Evolutionary conservation across 1,139 yeast genomes (phyloP), one percentile per base, ranked within the genome.

Genomic region (Taphrina deformans): DNA sequence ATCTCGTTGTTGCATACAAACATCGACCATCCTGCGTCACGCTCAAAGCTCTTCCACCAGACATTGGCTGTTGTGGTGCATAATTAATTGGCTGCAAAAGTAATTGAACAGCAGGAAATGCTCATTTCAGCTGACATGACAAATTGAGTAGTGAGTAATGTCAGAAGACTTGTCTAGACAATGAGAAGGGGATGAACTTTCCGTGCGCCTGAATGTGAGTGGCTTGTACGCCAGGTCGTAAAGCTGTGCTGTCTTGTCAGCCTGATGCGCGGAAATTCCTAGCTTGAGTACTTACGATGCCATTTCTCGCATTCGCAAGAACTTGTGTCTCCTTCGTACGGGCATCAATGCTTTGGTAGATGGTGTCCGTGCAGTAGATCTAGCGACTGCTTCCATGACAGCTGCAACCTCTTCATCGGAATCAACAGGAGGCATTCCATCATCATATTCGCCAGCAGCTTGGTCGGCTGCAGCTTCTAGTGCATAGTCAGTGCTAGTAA

Each of bases 351-450:
- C 87, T 66, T 85, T 85, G 18, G 55, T 59, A 27, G 55, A 52
- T 4, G 63, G 56, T 18, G 63, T 48, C 1, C 56, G 55, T 4
- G 46, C 48, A 16, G 63, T 59, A 3, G 63, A 26, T 70, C 89
- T 81, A 12, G 88, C 83, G 35, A 93, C 89, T n/a, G 98, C 98
- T 69, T 89, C 93, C 74, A 95, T 79, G 1, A 95, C 98, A 72
- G 88, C 89, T 66, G 89, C 92, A 1, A 97, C 90, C 73, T 95
- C 99, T 74, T 91, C 97, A 72, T 93, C 97, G 4, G 96, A 96
- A 71, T 72, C 78, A 55, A 74, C 72, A 45, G 77, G 77, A 29
- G 53, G 61, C 12, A 35, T 48, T 6, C 63, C 55, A 9, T 68
- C 69, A 21, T 69, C 70, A 4, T 31, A 38, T 29, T 55, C 69